These are phyloP conservation scores for Kazachstania sp. DNA, from an alignment of 1,139 yeast species.

Conservation along the genomic window DNA sequence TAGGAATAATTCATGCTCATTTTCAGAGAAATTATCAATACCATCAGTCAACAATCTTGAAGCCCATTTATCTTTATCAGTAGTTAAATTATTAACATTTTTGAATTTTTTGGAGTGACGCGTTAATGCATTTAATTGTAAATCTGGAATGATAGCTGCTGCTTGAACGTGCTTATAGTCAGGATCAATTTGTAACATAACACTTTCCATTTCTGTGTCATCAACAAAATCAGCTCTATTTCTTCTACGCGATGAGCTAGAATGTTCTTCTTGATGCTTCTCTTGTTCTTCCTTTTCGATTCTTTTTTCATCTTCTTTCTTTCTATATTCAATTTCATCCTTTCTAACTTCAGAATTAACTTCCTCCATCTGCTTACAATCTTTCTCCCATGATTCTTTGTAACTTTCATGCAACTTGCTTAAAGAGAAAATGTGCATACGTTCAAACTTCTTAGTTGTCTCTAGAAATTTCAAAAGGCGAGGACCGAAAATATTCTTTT, in stretches of 20 bases:
- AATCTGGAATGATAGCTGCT: constrained; percentile 75
- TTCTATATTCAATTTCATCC: constrained; percentile 39
- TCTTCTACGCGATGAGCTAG: constrained; percentile 51
- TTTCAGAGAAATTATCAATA: constrained; percentile 58
- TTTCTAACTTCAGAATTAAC: constrained; percentile 46
- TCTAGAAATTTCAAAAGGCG: constrained; percentile 32
- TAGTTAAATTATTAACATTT: constrained; percentile 66
- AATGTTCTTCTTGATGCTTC: constrained; percentile 17
- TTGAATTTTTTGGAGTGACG: constrained; percentile 41
- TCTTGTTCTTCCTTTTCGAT: constrained; percentile 20
- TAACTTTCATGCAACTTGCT: constrained; percentile 42
- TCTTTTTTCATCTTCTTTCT: constrained; percentile 27
- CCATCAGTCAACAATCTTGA: constrained; percentile 58
- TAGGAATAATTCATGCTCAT: constrained; percentile 71
- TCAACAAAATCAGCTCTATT: constrained; percentile 46
- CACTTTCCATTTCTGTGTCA: constrained; percentile 30
- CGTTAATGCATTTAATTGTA: constrained; percentile 51
- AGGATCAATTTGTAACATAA: constrained; percentile 49
- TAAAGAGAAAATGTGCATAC: constrained; percentile 35
- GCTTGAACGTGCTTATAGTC: constrained; percentile 67
- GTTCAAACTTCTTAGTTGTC: constrained; percentile 27
- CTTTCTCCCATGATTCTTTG: constrained; percentile 40
- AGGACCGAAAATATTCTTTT: constrained; percentile 37
- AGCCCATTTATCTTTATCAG: constrained; percentile 58
- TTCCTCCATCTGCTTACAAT: constrained; percentile 46